Evolutionary conservation across 306 rosid species (phyloP).

Genomic region (Comarum palustre): DNA sequence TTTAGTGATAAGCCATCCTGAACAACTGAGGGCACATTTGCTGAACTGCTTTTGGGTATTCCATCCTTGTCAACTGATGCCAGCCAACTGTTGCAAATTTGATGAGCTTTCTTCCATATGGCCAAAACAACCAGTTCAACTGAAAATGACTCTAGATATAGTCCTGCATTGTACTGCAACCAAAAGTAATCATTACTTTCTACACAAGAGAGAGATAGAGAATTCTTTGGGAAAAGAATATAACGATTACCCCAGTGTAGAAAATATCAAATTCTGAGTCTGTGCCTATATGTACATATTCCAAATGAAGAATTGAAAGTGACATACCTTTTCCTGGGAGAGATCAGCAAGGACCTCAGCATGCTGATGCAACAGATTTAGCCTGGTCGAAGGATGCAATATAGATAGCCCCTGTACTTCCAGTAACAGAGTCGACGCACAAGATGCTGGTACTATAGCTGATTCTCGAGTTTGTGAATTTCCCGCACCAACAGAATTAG

Average conservation of each 20-base stretch:
- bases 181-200: constrained; percentile 26
- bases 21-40: constrained; percentile 28
- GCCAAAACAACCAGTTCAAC: constrained; percentile 85
- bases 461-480: constrained; percentile 28
- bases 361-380: constrained; percentile 58
- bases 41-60: constrained; percentile 39
- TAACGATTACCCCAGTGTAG: neutral
- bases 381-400: constrained; percentile 57
- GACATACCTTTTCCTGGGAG: constrained; percentile 61
- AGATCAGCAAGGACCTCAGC: constrained; percentile 62
- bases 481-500: constrained; percentile 32
- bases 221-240: neutral
- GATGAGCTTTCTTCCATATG: constrained; percentile 68
- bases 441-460: constrained; percentile 29
- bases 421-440: constrained; percentile 37
- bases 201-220: constrained; percentile 1
- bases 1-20: constrained; percentile 26
- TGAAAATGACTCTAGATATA: constrained; percentile 69
- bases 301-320: neutral
- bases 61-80: constrained; percentile 32
- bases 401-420: constrained; percentile 57
- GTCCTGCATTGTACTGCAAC: constrained; percentile 55
- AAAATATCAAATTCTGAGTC: neutral
- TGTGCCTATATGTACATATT: neutral
- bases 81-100: constrained; percentile 58